These are phyloP conservation scores for Acorus calamus DNA, from an alignment of 106 monocot species.

Conservation along the genomic window DNA sequence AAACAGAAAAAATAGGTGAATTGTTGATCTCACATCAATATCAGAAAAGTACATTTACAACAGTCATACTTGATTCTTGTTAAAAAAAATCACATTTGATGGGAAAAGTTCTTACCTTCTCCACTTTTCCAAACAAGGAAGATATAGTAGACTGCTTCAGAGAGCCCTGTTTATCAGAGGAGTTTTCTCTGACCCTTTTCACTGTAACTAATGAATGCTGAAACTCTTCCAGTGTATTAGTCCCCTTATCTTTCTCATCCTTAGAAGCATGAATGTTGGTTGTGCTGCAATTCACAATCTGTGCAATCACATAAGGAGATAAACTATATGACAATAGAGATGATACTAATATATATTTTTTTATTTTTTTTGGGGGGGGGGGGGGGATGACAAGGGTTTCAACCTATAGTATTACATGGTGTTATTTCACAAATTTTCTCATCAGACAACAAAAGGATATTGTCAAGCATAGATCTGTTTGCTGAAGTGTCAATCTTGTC, in stretches of 20 bases:
- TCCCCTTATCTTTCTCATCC: constrained; percentile 5
- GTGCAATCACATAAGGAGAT: constrained; percentile 31
- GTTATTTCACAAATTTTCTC: no score
- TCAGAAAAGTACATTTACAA: no score
- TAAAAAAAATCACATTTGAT: no score
- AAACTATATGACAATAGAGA: background rate
- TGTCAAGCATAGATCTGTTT: constrained; percentile 14
- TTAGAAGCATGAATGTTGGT: constrained; percentile 12
- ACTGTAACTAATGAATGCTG: constrained; percentile 16
- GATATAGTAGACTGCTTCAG: constrained; percentile 71
- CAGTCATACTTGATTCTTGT: no score
- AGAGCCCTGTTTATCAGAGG: constrained; percentile 32
- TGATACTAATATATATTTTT: background rate
- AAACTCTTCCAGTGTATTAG: constrained; percentile 2
- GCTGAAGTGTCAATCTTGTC: constrained; percentile 8
- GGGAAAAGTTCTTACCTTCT: constrained; percentile 34
- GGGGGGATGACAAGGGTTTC: background rate
- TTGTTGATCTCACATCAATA: no score
- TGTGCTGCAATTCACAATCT: constrained; percentile 9
- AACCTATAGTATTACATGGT: no score
- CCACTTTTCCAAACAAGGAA: constrained; percentile 56
- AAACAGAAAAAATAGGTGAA: no score
- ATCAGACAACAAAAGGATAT: constrained; percentile 27
- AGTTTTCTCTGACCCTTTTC: constrained; percentile 16
- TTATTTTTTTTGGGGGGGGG: no score